These are phyloP conservation scores for Rhizopogon sp. DNA, from an alignment of 768 basidiomycete species.

Conservation along the genomic window DNA sequence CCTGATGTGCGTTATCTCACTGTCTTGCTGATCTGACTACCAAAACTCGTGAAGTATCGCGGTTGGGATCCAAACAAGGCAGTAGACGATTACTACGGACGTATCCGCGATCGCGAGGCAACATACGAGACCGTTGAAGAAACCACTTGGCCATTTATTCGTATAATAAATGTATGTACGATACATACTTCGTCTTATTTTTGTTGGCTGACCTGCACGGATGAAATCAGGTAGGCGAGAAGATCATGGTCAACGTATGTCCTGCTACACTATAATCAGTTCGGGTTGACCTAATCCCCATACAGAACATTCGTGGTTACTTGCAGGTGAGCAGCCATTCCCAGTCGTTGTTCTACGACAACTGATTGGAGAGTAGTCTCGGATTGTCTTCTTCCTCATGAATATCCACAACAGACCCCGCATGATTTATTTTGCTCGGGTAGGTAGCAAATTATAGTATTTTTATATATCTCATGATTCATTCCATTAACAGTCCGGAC, in stretches of 20 bases:
- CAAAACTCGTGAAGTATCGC: constrained; percentile 58
- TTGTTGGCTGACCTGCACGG: constrained; percentile 6
- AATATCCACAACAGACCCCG: constrained; percentile 94
- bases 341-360: neutral
- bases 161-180: constrained; percentile 74
- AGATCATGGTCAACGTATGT: constrained; percentile 82
- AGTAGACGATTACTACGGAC: constrained; percentile 85
- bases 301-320: constrained; percentile 81
- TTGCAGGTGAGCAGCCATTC: constrained; percentile 50
- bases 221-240: constrained; percentile 75
- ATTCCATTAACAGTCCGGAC: constrained; percentile 68
- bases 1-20: constrained; percentile 69
- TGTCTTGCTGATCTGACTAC: neutral
- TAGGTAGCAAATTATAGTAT: constrained; percentile 32
- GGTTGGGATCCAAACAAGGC: constrained; percentile 92
- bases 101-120: constrained; percentile 82
- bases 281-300: neutral
- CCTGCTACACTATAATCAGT: neutral
- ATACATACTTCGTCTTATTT: neutral
- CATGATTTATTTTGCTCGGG: constrained; percentile 94
- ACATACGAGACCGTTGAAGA: constrained; percentile 92
- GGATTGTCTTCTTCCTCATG: constrained; percentile 99
- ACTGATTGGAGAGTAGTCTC: constrained; percentile 47
- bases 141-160: constrained; percentile 88
- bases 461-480: neutral